Percentiles rank a stretch among this genome's conserved stretches.
phyloP scores from a whole-genome alignment of 2,329 filamentous ascomycete species.

The Claviceps purpurea region DNA sequence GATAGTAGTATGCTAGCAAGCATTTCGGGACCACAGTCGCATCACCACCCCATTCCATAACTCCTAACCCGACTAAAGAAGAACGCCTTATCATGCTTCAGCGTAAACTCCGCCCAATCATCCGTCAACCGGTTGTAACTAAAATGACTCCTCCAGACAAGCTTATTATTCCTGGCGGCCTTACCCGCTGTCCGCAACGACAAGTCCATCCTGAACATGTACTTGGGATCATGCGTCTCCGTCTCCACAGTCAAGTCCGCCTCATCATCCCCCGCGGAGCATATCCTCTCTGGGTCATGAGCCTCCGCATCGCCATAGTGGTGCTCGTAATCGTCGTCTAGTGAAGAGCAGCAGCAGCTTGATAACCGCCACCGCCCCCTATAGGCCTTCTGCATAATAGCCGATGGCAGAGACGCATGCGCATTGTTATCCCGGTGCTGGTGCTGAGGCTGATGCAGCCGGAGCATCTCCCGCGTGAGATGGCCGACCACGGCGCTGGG shows the following conservation, averaged over 20 bases:
- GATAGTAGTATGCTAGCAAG: too few species aligned
- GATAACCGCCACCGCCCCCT: constrained; percentile 41
- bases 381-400: constrained; percentile 55
- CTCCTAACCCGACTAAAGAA: constrained; percentile 55
- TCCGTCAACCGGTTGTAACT: constrained; percentile 82
- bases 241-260: constrained; percentile 74
- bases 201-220: constrained; percentile 74
- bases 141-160: constrained; percentile 82
- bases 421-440: constrained; percentile 9
- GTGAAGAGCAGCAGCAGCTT: constrained; percentile 17
- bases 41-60: constrained; percentile 35
- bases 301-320: constrained; percentile 80
- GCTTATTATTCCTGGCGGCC: constrained; percentile 66
- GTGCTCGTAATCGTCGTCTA: constrained; percentile 41
- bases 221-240: constrained; percentile 64
- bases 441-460: constrained; percentile 21
- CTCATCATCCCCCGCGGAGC: constrained; percentile 23
- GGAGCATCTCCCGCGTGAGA: constrained; percentile 58
- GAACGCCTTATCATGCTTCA: constrained; percentile 51
- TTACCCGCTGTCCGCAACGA: constrained; percentile 51
- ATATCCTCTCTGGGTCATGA: constrained; percentile 42
- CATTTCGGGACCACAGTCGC: too few species aligned
- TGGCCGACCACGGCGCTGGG: constrained; percentile 80
- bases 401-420: constrained; percentile 21
- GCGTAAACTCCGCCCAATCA: constrained; percentile 71